Evolutionary conservation across 108 stramenopile species (phyloP), one percentile per base, ranked within the genome.

Genomic region (Asterionellopsis glacialis): DNA sequence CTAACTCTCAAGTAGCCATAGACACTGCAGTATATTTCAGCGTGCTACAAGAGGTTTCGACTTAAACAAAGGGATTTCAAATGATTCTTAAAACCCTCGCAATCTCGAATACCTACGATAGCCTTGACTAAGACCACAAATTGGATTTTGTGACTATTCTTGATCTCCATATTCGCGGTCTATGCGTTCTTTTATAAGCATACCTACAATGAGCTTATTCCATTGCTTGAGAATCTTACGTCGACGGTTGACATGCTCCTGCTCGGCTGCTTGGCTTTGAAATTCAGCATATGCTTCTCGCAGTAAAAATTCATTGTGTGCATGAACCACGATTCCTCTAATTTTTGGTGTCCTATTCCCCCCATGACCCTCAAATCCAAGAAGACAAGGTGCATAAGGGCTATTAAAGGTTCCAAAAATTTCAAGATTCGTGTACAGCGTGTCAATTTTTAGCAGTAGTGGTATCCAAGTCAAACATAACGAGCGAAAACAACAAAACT

Each of bases 381-480:
- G 24, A 66, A 94, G 66, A 51, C 93, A 94, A 0, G 93, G 93
- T 33, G 86, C 88, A 51, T 94, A 94, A 0, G 92, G 87, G 45
- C 51, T 52, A 5, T 14, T 14, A 5, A 12, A 33, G 33, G 7
- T 5, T 33, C 33, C 5, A 33, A 33, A 5, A 33, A n/a, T n/a
- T n/a, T n/a, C n/a, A n/a, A n/a, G n/a, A n/a, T n/a, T n/a, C n/a
- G n/a, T n/a, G n/a, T n/a, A n/a, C n/a, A n/a, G n/a, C n/a, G n/a
- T n/a, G n/a, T n/a, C n/a, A n/a, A n/a, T n/a, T n/a, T n/a, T n/a
- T n/a, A n/a, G n/a, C n/a, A n/a, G n/a, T n/a, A n/a, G n/a, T n/a
- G n/a, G n/a, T n/a, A n/a, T n/a, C n/a, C n/a, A n/a, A 33, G 33
- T 7, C 5, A 33, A 33, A 33, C 7, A 21, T 4, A 21, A 16